Base-by-base conservation (phyloP, 345 rosid genomes). In the Trapa bicornis region DNA sequence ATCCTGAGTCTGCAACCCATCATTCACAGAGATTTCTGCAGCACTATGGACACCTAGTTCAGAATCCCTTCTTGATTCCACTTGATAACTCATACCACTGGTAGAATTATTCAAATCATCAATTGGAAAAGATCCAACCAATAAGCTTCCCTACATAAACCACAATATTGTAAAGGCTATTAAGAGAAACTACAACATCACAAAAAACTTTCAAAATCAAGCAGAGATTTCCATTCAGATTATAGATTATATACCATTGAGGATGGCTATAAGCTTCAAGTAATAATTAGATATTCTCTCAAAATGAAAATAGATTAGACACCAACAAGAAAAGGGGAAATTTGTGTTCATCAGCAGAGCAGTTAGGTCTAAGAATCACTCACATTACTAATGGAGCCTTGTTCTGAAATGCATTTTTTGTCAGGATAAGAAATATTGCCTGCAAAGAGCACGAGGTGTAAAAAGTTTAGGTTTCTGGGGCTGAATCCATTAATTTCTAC, bases 1-100 rank as follows among this genome's bases (percentile, higher is more conserved):
- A 75, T 86, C 99, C 78, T 87, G 91, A 78, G 81, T 89, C 72
- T 83, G 86, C 71, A 84, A 76, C 75, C 87, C 83, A 50, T 77
- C 83, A 75, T 82, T 71, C 22, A 67, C 78, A 74, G 79, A 74
- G 78, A 72, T 67, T 73, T 81, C 86, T 69, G 73, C 47, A 5
- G 86, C 62, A 70, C 79, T 84, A 79, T 77, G 6, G 16, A 13
- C 76, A 67, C 69, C 56, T 38, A 71, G 62, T 62, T 9, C 61
- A 74, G 77, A 67, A 74, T 74, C 82, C 16, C 71, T 70, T 65
- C 72, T 71, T 75, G 67, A 83, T 76, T 78, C 78, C 65, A 63
- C 68, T 47, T 69, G 81, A 67, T 65, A 36, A 42, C 76, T 74
- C 72, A 81, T 68, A 33, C 72, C 75, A 78, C 70, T 64, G 70